Evolutionary conservation across 192 early-diverging fungal species (phyloP).

Genomic region (Gryganskiella cystojenkinii): DNA sequence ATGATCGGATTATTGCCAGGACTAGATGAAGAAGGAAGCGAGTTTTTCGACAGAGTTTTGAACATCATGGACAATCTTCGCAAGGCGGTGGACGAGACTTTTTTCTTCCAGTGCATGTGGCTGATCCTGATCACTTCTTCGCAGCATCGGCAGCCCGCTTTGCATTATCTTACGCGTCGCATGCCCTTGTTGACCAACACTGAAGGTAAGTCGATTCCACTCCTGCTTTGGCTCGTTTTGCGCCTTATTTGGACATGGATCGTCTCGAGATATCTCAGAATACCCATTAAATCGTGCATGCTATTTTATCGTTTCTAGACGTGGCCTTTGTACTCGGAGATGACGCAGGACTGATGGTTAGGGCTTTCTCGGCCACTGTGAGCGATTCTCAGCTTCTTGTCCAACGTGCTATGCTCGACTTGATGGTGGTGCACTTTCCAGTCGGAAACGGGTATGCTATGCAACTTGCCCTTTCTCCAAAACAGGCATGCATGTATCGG

Average conservation of each 20-base stretch:
- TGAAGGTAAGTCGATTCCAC: slow-evolving; percentile 62
- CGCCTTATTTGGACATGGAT: no score
- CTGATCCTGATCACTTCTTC: slow-evolving; percentile 78
- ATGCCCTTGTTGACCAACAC: slow-evolving; percentile 73
- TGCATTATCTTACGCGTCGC: slow-evolving; percentile 82
- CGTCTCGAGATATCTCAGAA: neutral
- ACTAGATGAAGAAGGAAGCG: slow-evolving; percentile 90
- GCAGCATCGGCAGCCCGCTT: slow-evolving; percentile 73
- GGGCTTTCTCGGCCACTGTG: slow-evolving; percentile 79
- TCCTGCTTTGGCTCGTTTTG: no score
- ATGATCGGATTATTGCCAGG: slow-evolving; percentile 84
- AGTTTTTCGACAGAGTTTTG: slow-evolving; percentile 81
- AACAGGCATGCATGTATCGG: no score
- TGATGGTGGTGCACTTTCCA: slow-evolving; percentile 80
- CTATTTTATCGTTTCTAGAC: slow-evolving; percentile 53
- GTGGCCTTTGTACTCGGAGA: slow-evolving; percentile 76
- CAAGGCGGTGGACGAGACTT: slow-evolving; percentile 73
- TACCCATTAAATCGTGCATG: neutral
- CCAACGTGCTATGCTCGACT: slow-evolving; percentile 83
- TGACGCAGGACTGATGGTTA: slow-evolving; percentile 74
- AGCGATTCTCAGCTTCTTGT: slow-evolving; percentile 83
- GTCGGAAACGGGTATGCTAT: slow-evolving; percentile 64
- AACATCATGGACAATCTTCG: slow-evolving; percentile 66
- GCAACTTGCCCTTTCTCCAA: slow-evolving; percentile 6
- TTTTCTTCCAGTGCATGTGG: slow-evolving; percentile 89